Evolutionary conservation across 108 stramenopile species (phyloP), one percentile per base, ranked within the genome.

Genomic region (Skeletonema costatum): DNA sequence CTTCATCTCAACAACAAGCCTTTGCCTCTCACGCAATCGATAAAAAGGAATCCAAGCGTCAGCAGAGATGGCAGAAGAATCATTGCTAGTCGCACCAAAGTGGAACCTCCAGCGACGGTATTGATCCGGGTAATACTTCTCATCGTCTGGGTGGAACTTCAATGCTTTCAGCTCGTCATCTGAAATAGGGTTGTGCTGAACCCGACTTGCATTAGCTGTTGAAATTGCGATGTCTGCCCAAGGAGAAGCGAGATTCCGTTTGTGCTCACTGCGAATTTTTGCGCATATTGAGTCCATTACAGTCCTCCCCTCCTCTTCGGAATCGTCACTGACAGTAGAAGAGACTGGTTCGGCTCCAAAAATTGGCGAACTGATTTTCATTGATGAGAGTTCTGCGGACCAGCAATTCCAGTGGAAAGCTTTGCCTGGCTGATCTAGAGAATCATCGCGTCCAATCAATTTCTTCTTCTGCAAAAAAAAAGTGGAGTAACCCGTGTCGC

Each of bases 381-480:
- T 71, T 3, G 64, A 64, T 2, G 89, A 76, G 10, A 65, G 81
- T 58, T 85, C 69, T 6, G 76, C 88, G 50, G 78, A 81, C 91
- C 91, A 92, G 42, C 83, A 82, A 75, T 90, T 90, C 90, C 90
- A 94, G 74, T 92, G 63, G 30, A 88, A 71, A 2, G 77, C 58
- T 66, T 73, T 64, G n/a, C 88, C 86, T 5, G 86, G 81, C 46
- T 70, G 50, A 69, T 91, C 87, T 19, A 85, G 42, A 41, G 75
- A 71, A 32, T 74, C 64, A 13, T 76, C 66, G 25, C 38, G 60
- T 29, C 84, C 81, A 25, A 53, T 66, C 17, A 72, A 76, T 46
- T 48, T 68, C 29, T 70, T 63, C 39, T 74, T 72, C 13, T 82
- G 77, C 36, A 90, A 17, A 50, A 82, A 76, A n/a, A 92, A 32